Base-by-base conservation (phyloP, 495 filamentous ascomycete genomes). In the Neurospora sp. region DNA sequence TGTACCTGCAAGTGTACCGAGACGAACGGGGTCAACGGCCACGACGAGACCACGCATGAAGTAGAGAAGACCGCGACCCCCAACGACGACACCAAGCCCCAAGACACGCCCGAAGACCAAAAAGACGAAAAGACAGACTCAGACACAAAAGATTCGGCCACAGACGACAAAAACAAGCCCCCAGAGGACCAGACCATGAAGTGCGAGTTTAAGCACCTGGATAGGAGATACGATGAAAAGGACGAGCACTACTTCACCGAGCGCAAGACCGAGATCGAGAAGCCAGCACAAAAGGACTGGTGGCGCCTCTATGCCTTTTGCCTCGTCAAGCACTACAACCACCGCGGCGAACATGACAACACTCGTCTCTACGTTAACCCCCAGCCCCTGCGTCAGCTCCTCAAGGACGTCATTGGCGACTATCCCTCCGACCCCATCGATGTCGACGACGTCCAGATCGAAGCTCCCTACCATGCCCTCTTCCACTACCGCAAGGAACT, bases 171-270 rank as follows among this genome's bases (percentile, higher is more conserved):
- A 41, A 39, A 69, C 38, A 53, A 48, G 2, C 68, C 44, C 20
- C 61, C 77, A 4, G 70, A 68, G 27, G 77, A 81, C 42, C 71
- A 78, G 61, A 72, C 75, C 45, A 79, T 83, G 77, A 80, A 79
- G 53, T 82, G 78, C 71, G 80, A 82, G 73, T 76, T 83, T 35
- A 82, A 83, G 74, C 77, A 82, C n/a, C 77, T 82, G 68, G 78
- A 82, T 59, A 53, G 75, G n/a, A 69, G 27, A 3, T 80, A 75
- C 68, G 76, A 80, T 45, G 75, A 77, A 8, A 73, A 73, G 20
- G 77, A 82, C 65, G 76, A 79, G 70, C 42, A 68, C 3, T 82
- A 79, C 70, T 79, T 77, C 40, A 44, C 8, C 38, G 78, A 82
- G 69, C 75, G 76, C 53, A 75, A 79, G 72, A 45, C 71, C 3